phyloP scores from a whole-genome alignment of 345 rosid species.

The Microcos paniculata region DNA sequence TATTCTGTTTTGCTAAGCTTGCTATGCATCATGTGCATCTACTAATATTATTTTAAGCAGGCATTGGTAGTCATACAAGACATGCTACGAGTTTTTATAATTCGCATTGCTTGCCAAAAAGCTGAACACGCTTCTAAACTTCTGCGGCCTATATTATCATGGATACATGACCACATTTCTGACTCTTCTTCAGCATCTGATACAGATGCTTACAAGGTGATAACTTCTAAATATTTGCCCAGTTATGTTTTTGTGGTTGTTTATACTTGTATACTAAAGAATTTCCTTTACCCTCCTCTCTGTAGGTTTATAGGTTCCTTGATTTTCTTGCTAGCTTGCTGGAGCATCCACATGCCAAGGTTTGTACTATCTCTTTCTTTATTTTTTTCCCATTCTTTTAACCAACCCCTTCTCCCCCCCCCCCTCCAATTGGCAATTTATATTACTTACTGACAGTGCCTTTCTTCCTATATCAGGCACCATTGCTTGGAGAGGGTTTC shows the following conservation, averaged over 20 bases:
- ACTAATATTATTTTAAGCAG: conserved; percentile 39
- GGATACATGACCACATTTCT: conserved; percentile 51
- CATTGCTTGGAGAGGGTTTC: conserved; percentile 68
- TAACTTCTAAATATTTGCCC: conserved; percentile 7
- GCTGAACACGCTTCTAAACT: conserved; percentile 71
- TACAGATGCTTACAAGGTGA: conserved; percentile 75
- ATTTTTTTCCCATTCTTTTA: not conserved
- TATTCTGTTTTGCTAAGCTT: not conserved
- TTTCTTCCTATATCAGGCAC: conserved; percentile 43
- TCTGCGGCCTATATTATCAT: conserved; percentile 67
- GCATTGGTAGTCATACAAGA: conserved; percentile 84
- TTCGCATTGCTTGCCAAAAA: conserved; percentile 78
- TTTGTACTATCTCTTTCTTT: conserved; percentile 25
- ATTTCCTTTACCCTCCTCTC: conserved; percentile 17
- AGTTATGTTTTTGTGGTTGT: conserved; percentile 4
- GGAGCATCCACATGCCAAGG: conserved; percentile 93
- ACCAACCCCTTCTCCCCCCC: not conserved
- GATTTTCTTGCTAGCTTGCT: conserved; percentile 71
- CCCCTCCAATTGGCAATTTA: not conserved
- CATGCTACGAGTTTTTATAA: conserved; percentile 90
- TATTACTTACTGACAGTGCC: conserved; percentile 14
- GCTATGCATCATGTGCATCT: conserved; percentile 13
- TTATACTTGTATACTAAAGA: conserved; percentile 21
- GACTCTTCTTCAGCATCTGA: conserved; percentile 48
- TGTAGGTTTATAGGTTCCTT: conserved; percentile 72